phyloP scores from a whole-genome alignment of 257 asterid species.

The Thymus quinquecostatus region DNA sequence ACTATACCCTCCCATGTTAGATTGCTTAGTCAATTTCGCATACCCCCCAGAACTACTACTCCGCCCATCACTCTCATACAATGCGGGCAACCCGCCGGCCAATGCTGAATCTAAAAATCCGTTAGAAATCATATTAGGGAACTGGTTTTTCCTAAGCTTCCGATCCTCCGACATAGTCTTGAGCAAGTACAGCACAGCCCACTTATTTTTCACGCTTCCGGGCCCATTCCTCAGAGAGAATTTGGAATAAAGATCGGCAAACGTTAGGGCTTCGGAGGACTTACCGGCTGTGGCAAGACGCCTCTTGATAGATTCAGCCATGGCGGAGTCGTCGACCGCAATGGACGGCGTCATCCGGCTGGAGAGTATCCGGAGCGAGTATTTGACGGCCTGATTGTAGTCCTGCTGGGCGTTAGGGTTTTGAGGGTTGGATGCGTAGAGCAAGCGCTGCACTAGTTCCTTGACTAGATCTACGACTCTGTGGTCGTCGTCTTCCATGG shows the following conservation, averaged over 20 bases:
- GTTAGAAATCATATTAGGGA: conserved; percentile 42
- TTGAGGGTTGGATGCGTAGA: conserved; percentile 41
- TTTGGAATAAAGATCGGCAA: conserved; percentile 76
- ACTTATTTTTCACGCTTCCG: conserved; percentile 79
- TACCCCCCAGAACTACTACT: conserved; percentile 37
- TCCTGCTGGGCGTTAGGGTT: conserved; percentile 56
- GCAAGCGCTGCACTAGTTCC: conserved; percentile 87
- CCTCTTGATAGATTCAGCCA: conserved; percentile 93
- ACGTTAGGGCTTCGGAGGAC: conserved; percentile 91
- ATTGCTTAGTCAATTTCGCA: conserved; percentile 37
- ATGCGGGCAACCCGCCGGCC: conserved; percentile 72
- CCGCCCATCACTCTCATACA: conserved; percentile 45
- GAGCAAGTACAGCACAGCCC: conserved; percentile 93
- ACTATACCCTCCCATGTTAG: conserved; percentile 35
- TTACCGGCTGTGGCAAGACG: conserved; percentile 92
- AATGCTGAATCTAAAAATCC: conserved; percentile 63
- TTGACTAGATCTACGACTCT: conserved; percentile 79
- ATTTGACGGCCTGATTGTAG: conserved; percentile 69
- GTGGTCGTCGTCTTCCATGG: conserved; percentile 70
- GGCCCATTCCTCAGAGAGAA: conserved; percentile 71
- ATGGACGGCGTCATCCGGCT: conserved; percentile 91
- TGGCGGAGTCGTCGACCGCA: conserved; percentile 66
- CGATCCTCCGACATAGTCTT: conserved; percentile 86
- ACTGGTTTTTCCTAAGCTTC: conserved; percentile 44
- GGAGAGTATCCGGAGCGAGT: conserved; percentile 84